phyloP scores from a whole-genome alignment of 2,329 filamentous ascomycete species.

The Colletotrichum trifolii region DNA sequence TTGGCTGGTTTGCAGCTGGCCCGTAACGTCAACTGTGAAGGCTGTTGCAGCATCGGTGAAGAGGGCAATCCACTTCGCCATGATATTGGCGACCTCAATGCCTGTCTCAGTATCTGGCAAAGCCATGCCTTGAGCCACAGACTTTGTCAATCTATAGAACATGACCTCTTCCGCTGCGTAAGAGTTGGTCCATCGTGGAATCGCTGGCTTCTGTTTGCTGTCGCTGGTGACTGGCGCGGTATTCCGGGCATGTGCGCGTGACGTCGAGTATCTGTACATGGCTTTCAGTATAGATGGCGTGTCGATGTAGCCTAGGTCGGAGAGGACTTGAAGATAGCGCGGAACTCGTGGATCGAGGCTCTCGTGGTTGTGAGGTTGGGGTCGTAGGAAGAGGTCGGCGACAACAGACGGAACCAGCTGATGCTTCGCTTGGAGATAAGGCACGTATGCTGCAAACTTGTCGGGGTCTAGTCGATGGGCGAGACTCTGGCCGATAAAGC shows the following conservation, averaged over 20 bases:
- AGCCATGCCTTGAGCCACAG: constrained; percentile 70
- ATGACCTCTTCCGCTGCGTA: constrained; percentile 85
- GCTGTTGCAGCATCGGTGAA: constrained; percentile 63
- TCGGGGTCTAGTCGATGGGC: constrained; percentile 62
- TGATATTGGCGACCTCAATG: constrained; percentile 59
- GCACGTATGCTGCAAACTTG: constrained; percentile 63
- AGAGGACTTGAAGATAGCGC: constrained; percentile 68
- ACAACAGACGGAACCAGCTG: constrained; percentile 63
- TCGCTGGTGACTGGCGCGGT: constrained; percentile 31
- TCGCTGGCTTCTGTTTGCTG: constrained; percentile 16
- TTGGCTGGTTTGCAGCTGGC: constrained; percentile 55
- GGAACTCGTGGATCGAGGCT: constrained; percentile 69
- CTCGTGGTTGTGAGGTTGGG: constrained; percentile 58
- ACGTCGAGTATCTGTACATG: constrained; percentile 68
- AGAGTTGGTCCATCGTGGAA: constrained; percentile 64
- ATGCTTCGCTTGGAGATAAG: constrained; percentile 60
- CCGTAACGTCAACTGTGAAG: constrained; percentile 61
- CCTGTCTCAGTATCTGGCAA: constrained; percentile 61
- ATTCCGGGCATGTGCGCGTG: constrained; percentile 51
- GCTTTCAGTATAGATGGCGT: constrained; percentile 65
- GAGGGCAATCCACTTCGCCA: constrained; percentile 69
- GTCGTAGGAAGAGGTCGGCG: constrained; percentile 69
- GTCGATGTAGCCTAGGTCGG: constrained; percentile 62
- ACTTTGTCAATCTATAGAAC: constrained; percentile 91
- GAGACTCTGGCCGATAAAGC: constrained; percentile 64